phyloP scores from a whole-genome alignment of 2,329 filamentous ascomycete species.

The Biscogniauxia sp. region DNA sequence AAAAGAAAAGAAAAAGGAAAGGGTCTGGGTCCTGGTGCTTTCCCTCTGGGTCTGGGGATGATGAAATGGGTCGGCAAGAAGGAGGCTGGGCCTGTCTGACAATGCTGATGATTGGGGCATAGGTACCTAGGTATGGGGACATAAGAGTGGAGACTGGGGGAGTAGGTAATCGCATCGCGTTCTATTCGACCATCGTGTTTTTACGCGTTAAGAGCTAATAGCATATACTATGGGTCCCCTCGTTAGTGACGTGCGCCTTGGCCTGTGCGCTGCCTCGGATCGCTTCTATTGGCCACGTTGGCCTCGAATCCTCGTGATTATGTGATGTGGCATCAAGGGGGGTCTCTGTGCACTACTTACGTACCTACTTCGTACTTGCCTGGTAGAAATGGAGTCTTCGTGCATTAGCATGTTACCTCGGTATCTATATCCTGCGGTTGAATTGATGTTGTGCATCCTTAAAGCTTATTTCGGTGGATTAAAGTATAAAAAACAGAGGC shows the following conservation, averaged over 20 bases:
- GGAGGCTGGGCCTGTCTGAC: constrained; percentile 2
- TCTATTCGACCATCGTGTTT: constrained; percentile 9
- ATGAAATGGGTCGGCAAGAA: constrained; percentile 10
- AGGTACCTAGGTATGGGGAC: constrained; percentile 7
- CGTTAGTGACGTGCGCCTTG: background rate
- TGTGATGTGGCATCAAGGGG: too few relatives aligned
- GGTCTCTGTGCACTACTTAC: too few relatives aligned
- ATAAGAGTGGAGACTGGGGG: constrained; percentile 2
- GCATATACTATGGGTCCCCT: background rate
- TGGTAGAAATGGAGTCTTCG: too few relatives aligned
- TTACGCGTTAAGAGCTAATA: constrained; percentile 10
- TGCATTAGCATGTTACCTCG: background rate
- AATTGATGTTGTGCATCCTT: background rate
- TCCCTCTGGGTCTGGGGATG: constrained; percentile 4
- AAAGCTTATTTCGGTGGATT: background rate
- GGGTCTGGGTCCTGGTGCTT: background rate
- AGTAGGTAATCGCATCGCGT: constrained; percentile 9
- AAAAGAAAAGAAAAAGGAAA: background rate
- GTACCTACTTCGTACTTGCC: too few relatives aligned
- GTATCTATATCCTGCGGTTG: background rate
- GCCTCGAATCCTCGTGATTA: background rate
- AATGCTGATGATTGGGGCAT: constrained; percentile 4
- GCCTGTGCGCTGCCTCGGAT: background rate
- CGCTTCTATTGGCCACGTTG: background rate
- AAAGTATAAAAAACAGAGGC: background rate